A percentile compares a stretch with the other conserved stretches of the same genome.
Conservation (phyloP, 2,329 filamentous ascomycete genomes). For the Juglanconis oblonga region DNA sequence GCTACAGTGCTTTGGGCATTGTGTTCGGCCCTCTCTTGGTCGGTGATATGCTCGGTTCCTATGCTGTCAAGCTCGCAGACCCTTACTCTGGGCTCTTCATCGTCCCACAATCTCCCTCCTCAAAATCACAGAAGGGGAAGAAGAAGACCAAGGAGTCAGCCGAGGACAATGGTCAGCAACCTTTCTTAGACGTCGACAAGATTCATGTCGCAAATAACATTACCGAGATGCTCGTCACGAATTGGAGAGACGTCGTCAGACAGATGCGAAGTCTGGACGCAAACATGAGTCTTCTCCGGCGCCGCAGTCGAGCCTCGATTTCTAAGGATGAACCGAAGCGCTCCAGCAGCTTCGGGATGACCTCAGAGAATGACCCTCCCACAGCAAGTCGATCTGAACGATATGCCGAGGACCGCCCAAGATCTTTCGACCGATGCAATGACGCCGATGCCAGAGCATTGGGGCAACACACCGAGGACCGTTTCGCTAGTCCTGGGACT, state of each 20-base stretch:
- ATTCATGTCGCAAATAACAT: conserved; percentile 57
- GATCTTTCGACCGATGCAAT: background rate
- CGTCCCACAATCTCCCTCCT: conserved; percentile 42
- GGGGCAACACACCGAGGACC: background rate
- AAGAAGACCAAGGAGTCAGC: conserved; percentile 28
- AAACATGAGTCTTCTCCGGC: conserved; percentile 27
- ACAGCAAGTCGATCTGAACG: background rate
- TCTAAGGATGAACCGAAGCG: conserved; percentile 17
- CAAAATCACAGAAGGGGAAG: conserved; percentile 37
- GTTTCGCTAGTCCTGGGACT: background rate
- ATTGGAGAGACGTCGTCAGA: conserved; percentile 63
- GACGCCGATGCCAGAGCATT: background rate
- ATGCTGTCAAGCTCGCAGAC: conserved; percentile 44
- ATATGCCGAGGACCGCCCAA: background rate
- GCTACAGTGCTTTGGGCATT: conserved; percentile 59
- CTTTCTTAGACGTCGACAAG: conserved; percentile 47
- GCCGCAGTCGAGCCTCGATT: conserved; percentile 3
- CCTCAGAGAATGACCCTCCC: background rate
- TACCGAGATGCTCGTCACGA: conserved; percentile 62
- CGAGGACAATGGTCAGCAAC: conserved; percentile 19
- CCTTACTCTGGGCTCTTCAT: conserved; percentile 39
- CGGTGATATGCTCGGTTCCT: conserved; percentile 53
- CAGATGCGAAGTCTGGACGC: conserved; percentile 51
- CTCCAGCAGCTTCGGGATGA: conserved; percentile 5
- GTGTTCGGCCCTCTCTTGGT: conserved; percentile 64